Base-by-base conservation (phyloP, 306 rosid genomes). In the Gastrolobium villosum region DNA sequence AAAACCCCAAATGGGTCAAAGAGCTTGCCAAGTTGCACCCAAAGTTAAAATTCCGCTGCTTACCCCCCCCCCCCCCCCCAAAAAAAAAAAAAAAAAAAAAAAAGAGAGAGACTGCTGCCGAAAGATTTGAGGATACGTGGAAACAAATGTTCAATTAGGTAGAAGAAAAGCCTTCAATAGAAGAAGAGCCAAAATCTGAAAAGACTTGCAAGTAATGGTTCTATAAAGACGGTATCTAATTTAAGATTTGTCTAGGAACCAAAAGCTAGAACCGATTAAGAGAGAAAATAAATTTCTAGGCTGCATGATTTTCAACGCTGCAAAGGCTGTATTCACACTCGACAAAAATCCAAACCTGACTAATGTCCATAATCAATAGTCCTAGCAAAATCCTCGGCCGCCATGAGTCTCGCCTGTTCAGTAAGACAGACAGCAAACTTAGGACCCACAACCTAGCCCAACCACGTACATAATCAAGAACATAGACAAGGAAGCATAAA, bases 391-490 rank as follows among this genome's bases (percentile, higher is more conserved):
- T 80, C 79, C 59, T 40, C 3, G 40, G 81, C 84, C 53, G 78
- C 80, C 73, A 57, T 52, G 35, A 45, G 14, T 54, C 55, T 56
- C 77, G 66, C 39, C 10, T 45, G 40, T 77, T 30, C 31, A 43
- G 41, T 57, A 46, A 20, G 52, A 64, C 56, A 70, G 45, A 81
- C 80, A 86, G 68, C 75, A 68, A 72, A 34, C 26, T 49, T 28
- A 65, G 82, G 86, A 78, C 84, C 84, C 88, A 61, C 84, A 65
- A 44, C 66, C 35, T 74, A 46, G 44, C 10, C 50, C 70, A 64
- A 61, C 59, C 26, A 20, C 45, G 34, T 43, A 61, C 37, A 37
- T 5, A 26, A 20, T 69, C 40, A 46, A 60, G 45, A 37, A 41
- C 54, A 30, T 15, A 26, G 14, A 37, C 2, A 10, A 11, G 43